Conservation (phyloP, 1,139 yeast genomes). For the Geotrichum europaeum region DNA sequence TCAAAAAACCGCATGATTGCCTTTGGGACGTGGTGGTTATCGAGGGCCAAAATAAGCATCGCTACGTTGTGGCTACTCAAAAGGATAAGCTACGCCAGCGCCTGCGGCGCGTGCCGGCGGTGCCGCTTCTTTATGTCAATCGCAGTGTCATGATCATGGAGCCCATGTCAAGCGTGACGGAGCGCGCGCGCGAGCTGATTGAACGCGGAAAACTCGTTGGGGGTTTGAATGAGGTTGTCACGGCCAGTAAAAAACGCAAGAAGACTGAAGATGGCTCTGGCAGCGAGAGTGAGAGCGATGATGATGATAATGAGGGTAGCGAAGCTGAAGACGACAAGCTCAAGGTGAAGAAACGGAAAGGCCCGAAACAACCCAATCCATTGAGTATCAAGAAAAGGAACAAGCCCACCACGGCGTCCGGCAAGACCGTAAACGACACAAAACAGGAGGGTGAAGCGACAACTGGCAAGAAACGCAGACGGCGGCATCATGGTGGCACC, state of each 20-base stretch:
- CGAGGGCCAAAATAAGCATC: conserved; percentile 75
- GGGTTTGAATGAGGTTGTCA: conserved; percentile 62
- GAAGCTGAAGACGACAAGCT: conserved; percentile 30
- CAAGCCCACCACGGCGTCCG: neutral
- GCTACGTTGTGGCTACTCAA: conserved; percentile 85
- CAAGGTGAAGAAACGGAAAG: conserved; percentile 39
- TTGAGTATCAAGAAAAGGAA: conserved; percentile 61
- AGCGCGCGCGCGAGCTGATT: conserved; percentile 44
- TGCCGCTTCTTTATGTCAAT: conserved; percentile 80
- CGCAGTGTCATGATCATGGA: conserved; percentile 95
- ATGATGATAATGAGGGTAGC: conserved; percentile 26
- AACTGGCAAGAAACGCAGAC: conserved; percentile 6
- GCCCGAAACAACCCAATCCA: conserved; percentile 78
- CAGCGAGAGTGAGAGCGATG: conserved; percentile 32
- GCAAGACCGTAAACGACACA: neutral
- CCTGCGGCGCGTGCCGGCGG: conserved; percentile 76
- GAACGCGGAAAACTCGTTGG: conserved; percentile 65
- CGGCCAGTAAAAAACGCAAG: conserved; percentile 31
- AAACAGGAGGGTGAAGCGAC: neutral
- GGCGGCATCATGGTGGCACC: conserved; percentile 6
- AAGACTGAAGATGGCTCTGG: conserved; percentile 15
- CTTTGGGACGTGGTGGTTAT: conserved; percentile 63
- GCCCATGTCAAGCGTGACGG: conserved; percentile 73
- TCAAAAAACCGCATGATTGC: conserved; percentile 65
- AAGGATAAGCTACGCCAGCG: conserved; percentile 59